Percentiles rank a stretch among this genome's conserved stretches.
These are phyloP conservation scores for Trametes cingulata DNA, from an alignment of 768 basidiomycete species.

Conservation along the genomic window DNA sequence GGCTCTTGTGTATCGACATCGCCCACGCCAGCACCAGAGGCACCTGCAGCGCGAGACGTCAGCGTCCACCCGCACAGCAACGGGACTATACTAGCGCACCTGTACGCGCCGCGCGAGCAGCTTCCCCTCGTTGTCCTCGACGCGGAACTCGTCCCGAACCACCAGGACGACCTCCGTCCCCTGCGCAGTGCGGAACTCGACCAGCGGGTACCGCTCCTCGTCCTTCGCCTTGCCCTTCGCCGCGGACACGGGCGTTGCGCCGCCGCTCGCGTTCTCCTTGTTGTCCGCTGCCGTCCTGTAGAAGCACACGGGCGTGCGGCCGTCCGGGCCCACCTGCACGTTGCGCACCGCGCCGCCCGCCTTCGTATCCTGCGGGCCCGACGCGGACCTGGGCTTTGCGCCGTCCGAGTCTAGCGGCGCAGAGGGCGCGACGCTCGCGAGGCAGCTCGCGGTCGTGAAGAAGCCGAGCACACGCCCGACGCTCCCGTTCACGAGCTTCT, in stretches of 20 bases:
- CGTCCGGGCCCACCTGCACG: constrained; percentile 34
- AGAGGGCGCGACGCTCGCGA: constrained; percentile 6
- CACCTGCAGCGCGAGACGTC: constrained; percentile 39
- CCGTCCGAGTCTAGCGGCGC: not conserved
- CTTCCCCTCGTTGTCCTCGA: constrained; percentile 54
- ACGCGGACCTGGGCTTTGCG: constrained; percentile 19
- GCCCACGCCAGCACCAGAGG: constrained; percentile 80
- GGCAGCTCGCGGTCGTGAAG: constrained; percentile 28
- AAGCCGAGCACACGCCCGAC: constrained; percentile 66
- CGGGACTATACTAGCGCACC: constrained; percentile 22
- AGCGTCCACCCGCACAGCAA: too few species aligned
- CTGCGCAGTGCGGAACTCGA: constrained; percentile 45
- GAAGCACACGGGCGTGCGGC: constrained; percentile 31
- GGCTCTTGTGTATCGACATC: constrained; percentile 77
- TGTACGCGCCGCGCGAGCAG: constrained; percentile 49
- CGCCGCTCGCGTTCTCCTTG: constrained; percentile 37
- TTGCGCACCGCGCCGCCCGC: constrained; percentile 38
- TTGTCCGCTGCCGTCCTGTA: constrained; percentile 8
- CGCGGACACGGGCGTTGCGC: constrained; percentile 17
- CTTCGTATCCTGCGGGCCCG: constrained; percentile 27
- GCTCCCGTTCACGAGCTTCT: constrained; percentile 65
- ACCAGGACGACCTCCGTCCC: constrained; percentile 50
- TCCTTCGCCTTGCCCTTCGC: constrained; percentile 36
- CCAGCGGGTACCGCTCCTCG: constrained; percentile 46
- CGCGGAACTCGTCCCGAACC: constrained; percentile 52